phyloP scores from a whole-genome alignment of 108 stramenopile species.

The Schizochytrium sp. region DNA sequence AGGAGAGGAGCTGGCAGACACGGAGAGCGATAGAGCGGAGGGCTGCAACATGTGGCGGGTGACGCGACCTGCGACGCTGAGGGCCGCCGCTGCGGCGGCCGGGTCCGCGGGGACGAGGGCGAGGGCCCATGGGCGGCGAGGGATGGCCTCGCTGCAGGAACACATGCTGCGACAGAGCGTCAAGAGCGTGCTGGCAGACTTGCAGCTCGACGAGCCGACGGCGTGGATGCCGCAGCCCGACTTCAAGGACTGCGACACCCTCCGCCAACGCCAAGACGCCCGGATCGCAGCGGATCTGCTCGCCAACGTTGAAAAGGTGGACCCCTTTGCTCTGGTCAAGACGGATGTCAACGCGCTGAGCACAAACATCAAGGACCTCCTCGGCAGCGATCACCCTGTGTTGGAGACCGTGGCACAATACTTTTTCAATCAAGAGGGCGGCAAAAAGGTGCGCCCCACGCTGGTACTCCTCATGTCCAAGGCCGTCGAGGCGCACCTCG shows the following conservation, averaged over 20 bases:
- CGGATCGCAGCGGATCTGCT: neutral
- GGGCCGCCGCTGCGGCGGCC: no score
- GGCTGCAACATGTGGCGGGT: neutral
- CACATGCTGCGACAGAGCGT: neutral
- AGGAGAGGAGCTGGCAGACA: neutral
- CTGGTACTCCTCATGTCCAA: conserved; percentile 36
- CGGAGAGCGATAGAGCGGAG: neutral
- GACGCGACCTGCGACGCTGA: neutral
- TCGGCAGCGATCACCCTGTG: conserved; percentile 90
- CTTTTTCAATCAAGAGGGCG: conserved; percentile 90
- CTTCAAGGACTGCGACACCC: neutral
- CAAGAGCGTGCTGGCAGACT: neutral
- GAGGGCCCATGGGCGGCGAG: neutral
- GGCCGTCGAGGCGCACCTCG: neutral
- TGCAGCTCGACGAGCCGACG: neutral
- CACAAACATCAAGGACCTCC: conserved; percentile 86
- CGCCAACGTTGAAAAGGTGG: neutral
- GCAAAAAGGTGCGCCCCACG: conserved; percentile 54
- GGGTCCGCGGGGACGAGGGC: no score
- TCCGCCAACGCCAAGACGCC: neutral
- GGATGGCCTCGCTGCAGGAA: conserved; percentile 3
- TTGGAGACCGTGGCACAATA: conserved; percentile 91
- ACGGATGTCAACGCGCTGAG: conserved; percentile 78
- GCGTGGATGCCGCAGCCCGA: conserved; percentile 11
- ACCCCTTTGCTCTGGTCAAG: conserved; percentile 47